Base-by-base conservation (phyloP, 2,329 filamentous ascomycete genomes). In the Aureobasidium sp. region DNA sequence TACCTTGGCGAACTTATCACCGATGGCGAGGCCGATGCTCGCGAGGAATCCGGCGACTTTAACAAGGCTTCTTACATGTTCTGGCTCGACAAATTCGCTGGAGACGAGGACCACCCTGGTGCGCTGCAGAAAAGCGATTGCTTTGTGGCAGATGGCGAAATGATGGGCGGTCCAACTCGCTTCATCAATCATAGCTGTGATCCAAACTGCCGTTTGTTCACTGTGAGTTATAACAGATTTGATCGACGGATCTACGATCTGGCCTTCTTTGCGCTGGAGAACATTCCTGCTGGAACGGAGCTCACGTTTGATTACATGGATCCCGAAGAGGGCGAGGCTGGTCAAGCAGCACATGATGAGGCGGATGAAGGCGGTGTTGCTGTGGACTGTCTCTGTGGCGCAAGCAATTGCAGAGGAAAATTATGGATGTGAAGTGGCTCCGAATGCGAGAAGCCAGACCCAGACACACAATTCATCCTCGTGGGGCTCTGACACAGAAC, bases 161-260 rank as follows among this genome's bases (percentile, higher is more conserved):
- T 88, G 71, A 85, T 87, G 78, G 89, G 89, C 0, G 89, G 89
- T 0, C 88, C 89, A 0, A 90, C 88, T 0, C 83, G 89, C 2
- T 94, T 93, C 73, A 88, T 93, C 72, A 94, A 94, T 68, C 90
- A 94, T 72, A 88, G 84, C 1, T 93, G 90, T 71, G 83, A 89
- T 5, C 89, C 90, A 0, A 93, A 92, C 69, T 81, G 91, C 69
- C 80, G 87, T 15, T 90, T 91, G 64, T 93, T 92, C 73, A 89
- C 88, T 0, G 84, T 90, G 0, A 87, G 89, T 1, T 89, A 88
- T 56, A 89, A 92, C 69, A 87, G 89, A 64, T 84, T 87, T 0
- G 88, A 92, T 68, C 85, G 85, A 63, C 82, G 85, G 51, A 80
- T 92, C 7, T 91, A 93, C 71, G 88, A 91, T 64, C 76, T 93